Base-by-base conservation (phyloP, 225 moss, liverwort and hornwort genomes). In the Thuidium tamariscinum region DNA sequence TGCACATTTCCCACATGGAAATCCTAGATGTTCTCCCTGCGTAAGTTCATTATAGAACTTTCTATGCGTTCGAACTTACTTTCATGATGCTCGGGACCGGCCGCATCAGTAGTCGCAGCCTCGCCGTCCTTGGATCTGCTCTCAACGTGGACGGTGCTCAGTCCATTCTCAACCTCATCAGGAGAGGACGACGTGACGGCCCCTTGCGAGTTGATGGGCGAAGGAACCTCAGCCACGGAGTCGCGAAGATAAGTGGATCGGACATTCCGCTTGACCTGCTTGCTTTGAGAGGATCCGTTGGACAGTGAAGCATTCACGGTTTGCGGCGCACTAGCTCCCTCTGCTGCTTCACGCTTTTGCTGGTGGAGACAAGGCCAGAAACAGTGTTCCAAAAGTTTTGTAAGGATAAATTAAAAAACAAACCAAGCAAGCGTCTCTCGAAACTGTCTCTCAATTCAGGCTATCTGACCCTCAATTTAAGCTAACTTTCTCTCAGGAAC, bases 141-240 rank as follows among this genome's bases (percentile, higher is more conserved):
- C 79, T 88, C 83, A 71, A 55, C 81, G 67, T 75, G 84, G 55
- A 80, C 54, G 63, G 64, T 83, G 80, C 83, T 67, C 34, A 73
- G 80, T 41, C 84, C 87, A 80, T 80, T 89, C 74, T 84, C 89
- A 5, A 85, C 90, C 82, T 83, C 88, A 63, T 83, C 78, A 57
- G 83, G 88, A 56, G 90, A 90, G 36, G 88, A 90, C 5, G 90
- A 88, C 34, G 90, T 90, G 37, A 90, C 88, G 34, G 86, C 90
- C 78, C 86, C 90, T 74, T 90, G 90, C 11, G 90, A 90, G 75
- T 88, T 88, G 57, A 88, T 74, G 51, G 86, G 86, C 74, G 88
- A 88, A 26, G 68, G 67, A 42, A 68, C 41, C 61, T 88, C 90
- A 59, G 86, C 75, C 82, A 52, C 82, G 39, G 85, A 90, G 51